These are phyloP conservation scores for Mycena olivaceomarginata DNA, from an alignment of 768 basidiomycete species.

Conservation along the genomic window DNA sequence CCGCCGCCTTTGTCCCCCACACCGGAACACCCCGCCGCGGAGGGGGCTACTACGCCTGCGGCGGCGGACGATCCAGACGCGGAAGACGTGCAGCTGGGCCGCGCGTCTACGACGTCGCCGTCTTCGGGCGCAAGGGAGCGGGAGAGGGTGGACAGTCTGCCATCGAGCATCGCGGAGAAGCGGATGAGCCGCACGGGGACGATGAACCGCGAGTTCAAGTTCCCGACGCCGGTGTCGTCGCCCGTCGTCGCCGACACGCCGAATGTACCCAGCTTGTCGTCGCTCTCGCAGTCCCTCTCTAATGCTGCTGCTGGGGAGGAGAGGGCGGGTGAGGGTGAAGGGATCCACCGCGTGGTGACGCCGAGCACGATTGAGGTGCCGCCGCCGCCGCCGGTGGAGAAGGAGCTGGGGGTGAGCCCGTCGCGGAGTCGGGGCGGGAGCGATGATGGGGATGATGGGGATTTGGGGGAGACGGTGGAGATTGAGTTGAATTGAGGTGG, in stretches of 20 bases:
- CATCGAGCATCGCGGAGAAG: constrained; percentile 48
- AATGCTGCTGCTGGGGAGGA: too few species aligned
- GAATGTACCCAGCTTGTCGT: constrained; percentile 1
- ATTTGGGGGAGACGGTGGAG: constrained; percentile 77
- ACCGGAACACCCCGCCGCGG: constrained; percentile 62
- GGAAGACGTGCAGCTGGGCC: constrained; percentile 56
- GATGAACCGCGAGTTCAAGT: constrained; percentile 87
- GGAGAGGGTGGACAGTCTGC: too few species aligned
- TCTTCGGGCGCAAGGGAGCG: constrained; percentile 21
- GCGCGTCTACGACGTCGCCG: background rate
- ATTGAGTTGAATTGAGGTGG: constrained; percentile 33
- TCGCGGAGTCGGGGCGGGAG: constrained; percentile 56
- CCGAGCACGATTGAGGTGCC: constrained; percentile 58
- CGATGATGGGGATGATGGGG: constrained; percentile 78
- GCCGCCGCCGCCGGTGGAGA: constrained; percentile 87
- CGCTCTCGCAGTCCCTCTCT: too few species aligned
- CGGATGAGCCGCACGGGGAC: constrained; percentile 78
- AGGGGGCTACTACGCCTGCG: too few species aligned
- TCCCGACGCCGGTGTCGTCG: constrained; percentile 68
- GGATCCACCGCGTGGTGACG: constrained; percentile 51
- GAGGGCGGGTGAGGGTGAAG: too few species aligned
- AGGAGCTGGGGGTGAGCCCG: constrained; percentile 64
- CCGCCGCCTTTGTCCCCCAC: constrained; percentile 67
- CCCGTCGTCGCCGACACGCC: constrained; percentile 54
- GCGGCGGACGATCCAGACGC: constrained; percentile 54